Percentiles rank a stretch among this genome's conserved stretches.
Evolutionary conservation across 2,329 filamentous ascomycete genomes (phyloP).

Genomic region (Piedraia hortae): DNA sequence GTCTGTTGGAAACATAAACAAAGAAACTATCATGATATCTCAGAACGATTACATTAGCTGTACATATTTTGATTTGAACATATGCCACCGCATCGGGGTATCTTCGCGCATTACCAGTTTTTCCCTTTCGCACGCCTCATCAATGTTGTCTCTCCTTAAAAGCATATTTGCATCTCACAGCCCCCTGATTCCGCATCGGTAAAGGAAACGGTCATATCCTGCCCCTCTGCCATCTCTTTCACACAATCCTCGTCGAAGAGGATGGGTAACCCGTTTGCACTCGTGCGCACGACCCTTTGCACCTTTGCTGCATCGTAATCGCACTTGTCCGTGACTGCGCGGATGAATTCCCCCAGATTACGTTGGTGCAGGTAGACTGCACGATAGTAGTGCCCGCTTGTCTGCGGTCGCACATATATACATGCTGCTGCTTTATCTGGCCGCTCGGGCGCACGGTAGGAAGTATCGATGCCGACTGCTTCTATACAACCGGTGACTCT

Average conservation of each 20-base stretch:
- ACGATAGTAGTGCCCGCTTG: conserved; percentile 36
- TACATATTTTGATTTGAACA: no score
- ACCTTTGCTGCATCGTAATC: conserved; percentile 47
- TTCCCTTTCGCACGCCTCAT: no score
- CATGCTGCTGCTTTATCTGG: conserved; percentile 55
- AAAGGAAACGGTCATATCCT: conserved; percentile 73
- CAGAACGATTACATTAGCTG: no score
- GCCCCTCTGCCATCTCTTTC: conserved; percentile 56
- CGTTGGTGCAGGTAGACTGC: conserved; percentile 66
- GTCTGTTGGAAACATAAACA: no score
- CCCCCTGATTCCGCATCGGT: no score
- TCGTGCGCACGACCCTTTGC: conserved; percentile 41
- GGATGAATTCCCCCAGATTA: conserved; percentile 45
- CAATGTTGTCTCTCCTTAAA: no score
- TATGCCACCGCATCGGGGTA: no score
- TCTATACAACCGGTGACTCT: conserved; percentile 65
- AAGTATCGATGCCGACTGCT: conserved; percentile 64
- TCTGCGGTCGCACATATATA: conserved; percentile 46
- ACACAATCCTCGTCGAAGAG: conserved; percentile 80
- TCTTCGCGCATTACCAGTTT: no score
- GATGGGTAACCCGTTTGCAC: conserved; percentile 49
- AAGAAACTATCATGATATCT: no score
- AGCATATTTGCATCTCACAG: no score
- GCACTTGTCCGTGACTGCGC: conserved; percentile 51
- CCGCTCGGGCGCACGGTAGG: conserved; percentile 58